Conservation (phyloP, 345 rosid species). For the Syzygium aromaticum region DNA sequence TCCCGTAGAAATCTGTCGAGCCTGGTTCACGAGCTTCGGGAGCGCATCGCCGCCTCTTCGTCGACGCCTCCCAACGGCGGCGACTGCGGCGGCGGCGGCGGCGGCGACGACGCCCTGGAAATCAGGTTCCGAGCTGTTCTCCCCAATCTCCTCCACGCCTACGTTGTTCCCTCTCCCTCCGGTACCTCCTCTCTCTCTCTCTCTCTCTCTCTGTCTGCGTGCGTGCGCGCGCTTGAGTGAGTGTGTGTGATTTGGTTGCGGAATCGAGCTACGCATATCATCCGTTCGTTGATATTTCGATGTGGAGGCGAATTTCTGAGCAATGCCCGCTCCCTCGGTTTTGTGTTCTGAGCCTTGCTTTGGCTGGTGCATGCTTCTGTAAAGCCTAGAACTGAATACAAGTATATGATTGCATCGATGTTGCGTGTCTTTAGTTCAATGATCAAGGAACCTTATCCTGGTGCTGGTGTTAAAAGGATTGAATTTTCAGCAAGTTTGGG, state of each 20-base stretch:
- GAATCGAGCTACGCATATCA: background rate
- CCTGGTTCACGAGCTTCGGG: slow-evolving; percentile 81
- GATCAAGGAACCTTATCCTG: background rate
- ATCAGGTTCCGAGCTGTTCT: slow-evolving; percentile 67
- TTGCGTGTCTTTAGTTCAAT: background rate
- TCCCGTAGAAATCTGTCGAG: slow-evolving; percentile 25
- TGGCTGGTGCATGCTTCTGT: background rate
- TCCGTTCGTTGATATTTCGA: background rate
- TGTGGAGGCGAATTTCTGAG: background rate
- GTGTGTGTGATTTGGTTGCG: background rate
- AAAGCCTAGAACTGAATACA: background rate
- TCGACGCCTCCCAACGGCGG: slow-evolving; percentile 34
- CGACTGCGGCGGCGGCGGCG: slow-evolving; percentile 8
- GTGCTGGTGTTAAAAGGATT: background rate
- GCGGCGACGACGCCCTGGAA: slow-evolving; percentile 50
- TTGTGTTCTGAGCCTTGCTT: background rate
- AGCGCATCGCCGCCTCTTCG: slow-evolving; percentile 63
- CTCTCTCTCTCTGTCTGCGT: background rate
- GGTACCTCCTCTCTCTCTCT: slow-evolving; percentile 25
- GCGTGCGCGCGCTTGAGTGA: too few relatives aligned
- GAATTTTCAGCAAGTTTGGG: background rate
- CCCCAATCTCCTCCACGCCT: slow-evolving; percentile 65
- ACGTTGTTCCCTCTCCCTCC: slow-evolving; percentile 65
- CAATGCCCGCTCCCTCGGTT: background rate
- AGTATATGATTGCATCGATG: background rate